A percentile compares a stretch with the other conserved stretches of the same genome.
Evolutionary conservation across 2,329 filamentous ascomycete genomes (phyloP).

Genomic region (Chaetomium globosum): DNA sequence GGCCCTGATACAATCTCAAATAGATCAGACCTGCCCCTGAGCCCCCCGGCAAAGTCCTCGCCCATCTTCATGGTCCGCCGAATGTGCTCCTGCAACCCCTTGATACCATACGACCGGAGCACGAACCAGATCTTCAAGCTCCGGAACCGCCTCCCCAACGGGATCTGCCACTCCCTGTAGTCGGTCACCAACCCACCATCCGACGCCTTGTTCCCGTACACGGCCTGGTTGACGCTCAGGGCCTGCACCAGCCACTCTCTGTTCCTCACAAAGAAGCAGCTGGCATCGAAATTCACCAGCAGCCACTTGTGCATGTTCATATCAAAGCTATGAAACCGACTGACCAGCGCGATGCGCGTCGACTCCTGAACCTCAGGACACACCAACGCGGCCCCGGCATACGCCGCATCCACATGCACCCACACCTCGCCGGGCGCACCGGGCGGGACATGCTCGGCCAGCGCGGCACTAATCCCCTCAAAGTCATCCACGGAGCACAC

Average conservation of each 20-base stretch:
- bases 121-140: conserved; percentile 96
- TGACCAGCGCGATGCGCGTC: conserved; percentile 57
- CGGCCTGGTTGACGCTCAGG: conserved; percentile 72
- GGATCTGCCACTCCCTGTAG: conserved; percentile 97
- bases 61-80: conserved; percentile 68
- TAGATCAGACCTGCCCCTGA: conserved; percentile 64
- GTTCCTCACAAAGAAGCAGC: conserved; percentile 76
- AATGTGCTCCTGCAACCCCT: conserved; percentile 74
- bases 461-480: conserved; percentile 60
- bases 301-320: conserved; percentile 99
- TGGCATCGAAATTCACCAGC: conserved; percentile 87
- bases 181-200: conserved; percentile 86
- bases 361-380: conserved; percentile 71
- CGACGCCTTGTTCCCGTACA: conserved; percentile 70
- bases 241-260: conserved; percentile 77
- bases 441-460: conserved; percentile 42
- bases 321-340: conserved; percentile 82
- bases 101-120: conserved; percentile 72
- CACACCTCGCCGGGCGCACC: conserved; percentile 62
- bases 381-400: conserved; percentile 82
- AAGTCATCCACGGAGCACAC: conserved; percentile 89
- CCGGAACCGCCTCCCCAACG: conserved; percentile 84
- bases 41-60: conserved; percentile 66
- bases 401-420: conserved; percentile 93
- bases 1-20: conserved; percentile 77